phyloP scores from a whole-genome alignment of 2,329 filamentous ascomycete genomes.

The Penicillium hordei region DNA sequence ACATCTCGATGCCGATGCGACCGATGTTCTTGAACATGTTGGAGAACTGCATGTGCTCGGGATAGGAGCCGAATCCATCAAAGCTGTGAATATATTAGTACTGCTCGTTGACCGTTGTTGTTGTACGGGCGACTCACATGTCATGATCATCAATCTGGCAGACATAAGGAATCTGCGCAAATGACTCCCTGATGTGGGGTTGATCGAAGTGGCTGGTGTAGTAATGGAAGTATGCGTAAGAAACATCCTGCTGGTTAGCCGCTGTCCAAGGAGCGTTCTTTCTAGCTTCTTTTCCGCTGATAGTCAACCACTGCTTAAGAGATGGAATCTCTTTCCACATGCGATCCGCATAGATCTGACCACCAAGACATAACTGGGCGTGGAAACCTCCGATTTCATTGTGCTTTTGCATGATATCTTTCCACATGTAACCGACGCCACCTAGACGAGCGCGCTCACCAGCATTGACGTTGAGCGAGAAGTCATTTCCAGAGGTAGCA shows the following conservation, averaged over 20 bases:
- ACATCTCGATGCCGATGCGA: constrained; percentile 94
- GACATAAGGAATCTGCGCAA: constrained; percentile 94
- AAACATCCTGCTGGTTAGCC: constrained; percentile 90
- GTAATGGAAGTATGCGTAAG: constrained; percentile 97
- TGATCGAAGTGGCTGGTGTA: constrained; percentile 99
- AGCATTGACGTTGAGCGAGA: constrained; percentile 80
- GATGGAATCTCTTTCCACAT: constrained; percentile 95
- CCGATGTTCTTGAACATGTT: constrained; percentile 99
- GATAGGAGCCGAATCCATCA: constrained; percentile 95
- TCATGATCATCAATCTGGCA: constrained; percentile 95
- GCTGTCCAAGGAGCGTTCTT: constrained; percentile 91
- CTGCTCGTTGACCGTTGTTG: neutral
- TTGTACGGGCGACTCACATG: constrained; percentile 66
- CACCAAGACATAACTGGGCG: constrained; percentile 84
- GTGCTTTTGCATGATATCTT: constrained; percentile 96
- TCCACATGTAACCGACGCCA: constrained; percentile 96
- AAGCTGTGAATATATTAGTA: constrained; percentile 59
- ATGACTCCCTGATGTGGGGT: constrained; percentile 88
- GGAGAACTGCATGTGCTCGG: constrained; percentile 96
- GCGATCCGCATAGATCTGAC: constrained; percentile 92
- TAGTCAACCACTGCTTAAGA: constrained; percentile 91
- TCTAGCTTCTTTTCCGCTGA: constrained; percentile 87
- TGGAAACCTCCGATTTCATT: constrained; percentile 95
- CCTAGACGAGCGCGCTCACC: constrained; percentile 83
- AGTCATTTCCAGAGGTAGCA: constrained; percentile 94